Evolutionary conservation across 441 rosid species (phyloP).

Genomic region (Macaranga tanarius): DNA sequence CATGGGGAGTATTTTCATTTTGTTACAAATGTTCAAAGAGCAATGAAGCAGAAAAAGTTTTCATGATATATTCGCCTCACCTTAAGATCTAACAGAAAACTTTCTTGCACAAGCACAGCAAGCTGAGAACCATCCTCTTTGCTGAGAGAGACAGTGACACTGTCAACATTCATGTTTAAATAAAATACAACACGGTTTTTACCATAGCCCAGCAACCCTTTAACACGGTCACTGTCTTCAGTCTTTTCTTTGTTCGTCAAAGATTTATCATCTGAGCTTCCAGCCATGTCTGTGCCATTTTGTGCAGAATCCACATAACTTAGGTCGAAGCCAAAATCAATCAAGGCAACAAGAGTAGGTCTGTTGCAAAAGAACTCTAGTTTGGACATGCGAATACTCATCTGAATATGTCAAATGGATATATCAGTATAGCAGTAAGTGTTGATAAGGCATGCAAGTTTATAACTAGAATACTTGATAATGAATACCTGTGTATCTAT

Average conservation of each 20-base stretch:
- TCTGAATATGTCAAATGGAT: constrained; percentile 55
- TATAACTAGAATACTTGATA: constrained; percentile 21
- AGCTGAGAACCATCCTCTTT: constrained; percentile 98
- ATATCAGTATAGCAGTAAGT: constrained; percentile 32
- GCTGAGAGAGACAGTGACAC: constrained; percentile 88
- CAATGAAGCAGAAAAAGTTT: constrained; percentile 16
- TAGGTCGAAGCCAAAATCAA: constrained; percentile 87
- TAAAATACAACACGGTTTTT: constrained; percentile 93
- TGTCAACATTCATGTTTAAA: constrained; percentile 87
- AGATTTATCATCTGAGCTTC: constrained; percentile 46
- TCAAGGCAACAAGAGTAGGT: constrained; percentile 93
- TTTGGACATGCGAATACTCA: constrained; percentile 96
- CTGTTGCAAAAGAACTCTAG: constrained; percentile 96
- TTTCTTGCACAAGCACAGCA: constrained; percentile 96
- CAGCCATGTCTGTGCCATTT: constrained; percentile 34
- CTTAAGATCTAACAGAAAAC: constrained; percentile 89
- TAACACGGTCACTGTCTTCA: constrained; percentile 72
- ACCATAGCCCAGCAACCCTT: constrained; percentile 95
- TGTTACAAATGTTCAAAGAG: constrained; percentile 16
- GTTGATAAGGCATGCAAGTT: neutral
- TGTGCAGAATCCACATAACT: constrained; percentile 42
- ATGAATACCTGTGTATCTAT: constrained; percentile 83
- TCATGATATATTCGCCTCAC: constrained; percentile 38
- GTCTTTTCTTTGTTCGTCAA: constrained; percentile 55
- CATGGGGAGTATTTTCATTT: neutral